Evolutionary conservation across 1,284 basidiomycete genomes (phyloP), one percentile per base, ranked within the genome.

Genomic region (Cronartium quercuum): DNA sequence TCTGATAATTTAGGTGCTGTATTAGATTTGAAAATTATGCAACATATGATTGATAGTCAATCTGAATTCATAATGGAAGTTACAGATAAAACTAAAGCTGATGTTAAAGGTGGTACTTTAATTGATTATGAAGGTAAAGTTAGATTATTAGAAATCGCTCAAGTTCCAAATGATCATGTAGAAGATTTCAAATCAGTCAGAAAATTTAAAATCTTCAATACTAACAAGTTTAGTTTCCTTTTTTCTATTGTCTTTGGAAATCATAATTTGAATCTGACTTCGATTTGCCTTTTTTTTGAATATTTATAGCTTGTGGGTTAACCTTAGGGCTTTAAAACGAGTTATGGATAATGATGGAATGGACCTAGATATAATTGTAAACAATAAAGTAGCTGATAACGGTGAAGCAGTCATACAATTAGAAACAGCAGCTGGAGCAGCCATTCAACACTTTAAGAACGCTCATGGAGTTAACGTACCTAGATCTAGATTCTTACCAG

Each of bases 51-150:
- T 64, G 81, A 82, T 76, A 79, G 80, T 18, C 80, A 81, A 77
- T 80, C 81, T 75, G 81, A 82, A 76, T 82, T 81, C 76, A 82
- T 82, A 75, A 81, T 81, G 10, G 81, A 82, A 76, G 94, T 99
- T 78, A 98, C 96, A 4, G 94, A 99, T 87, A 98, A 98, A 89
- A 98, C 96, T 82, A 98, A 98, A 87, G 96, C 96, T 76, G 95
- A 99, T 83, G 90, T 99, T 85, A 98, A 99, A 88, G 96, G 96
- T 87, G 96, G 96, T 84, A 98, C 96, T 68, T 87, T 96, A 40
- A 81, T 80, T 76, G 79, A 80, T 77, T 97, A 97, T 82, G 91
- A 98, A 65, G 96, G 95, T 76, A 89, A 88, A 57, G 88, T 98
- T 77, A 90, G 95, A 78, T 86, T 99, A 61, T 90, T 99, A 77